A percentile compares a stretch with the other conserved stretches of the same genome.
These are phyloP conservation scores for Gynochthodes officinalis DNA, from an alignment of 257 asterid species.

Conservation along the genomic window DNA sequence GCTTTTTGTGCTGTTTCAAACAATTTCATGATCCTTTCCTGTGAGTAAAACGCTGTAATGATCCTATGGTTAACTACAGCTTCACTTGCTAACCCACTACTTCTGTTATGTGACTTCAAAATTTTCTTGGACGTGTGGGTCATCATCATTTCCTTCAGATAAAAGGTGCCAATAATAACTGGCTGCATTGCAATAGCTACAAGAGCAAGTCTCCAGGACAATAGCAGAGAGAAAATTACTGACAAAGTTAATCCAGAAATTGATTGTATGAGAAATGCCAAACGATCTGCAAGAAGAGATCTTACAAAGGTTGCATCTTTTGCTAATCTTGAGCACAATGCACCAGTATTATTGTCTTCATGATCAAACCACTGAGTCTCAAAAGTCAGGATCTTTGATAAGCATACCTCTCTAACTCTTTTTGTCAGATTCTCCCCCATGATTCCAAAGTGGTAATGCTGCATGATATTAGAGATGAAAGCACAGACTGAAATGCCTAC, in stretches of 20 bases:
- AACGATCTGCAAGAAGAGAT: constrained; percentile 49
- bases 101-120: constrained; percentile 41
- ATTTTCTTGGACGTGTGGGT: constrained; percentile 38
- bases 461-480: constrained; percentile 39
- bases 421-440: constrained; percentile 52
- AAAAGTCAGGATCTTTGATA: constrained; percentile 42
- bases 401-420: constrained; percentile 33
- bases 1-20: constrained; percentile 34
- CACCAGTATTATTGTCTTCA: constrained; percentile 39
- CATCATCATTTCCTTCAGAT: constrained; percentile 34
- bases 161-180: constrained; percentile 33
- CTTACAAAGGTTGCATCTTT: constrained; percentile 42
- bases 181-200: constrained; percentile 45
- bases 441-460: constrained; percentile 46
- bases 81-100: constrained; percentile 54
- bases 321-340: constrained; percentile 41
- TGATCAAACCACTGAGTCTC: constrained; percentile 53
- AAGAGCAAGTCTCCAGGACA: constrained; percentile 44
- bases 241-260: constrained; percentile 32
- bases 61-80: constrained; percentile 46
- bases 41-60: constrained; percentile 46
- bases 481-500: constrained; percentile 26
- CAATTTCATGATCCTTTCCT: constrained; percentile 27
- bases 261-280: constrained; percentile 38
- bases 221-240: constrained; percentile 29